Evolutionary conservation across 1,139 yeast species (phyloP).

Genomic region (Groenewaldozyma auringiensis): DNA sequence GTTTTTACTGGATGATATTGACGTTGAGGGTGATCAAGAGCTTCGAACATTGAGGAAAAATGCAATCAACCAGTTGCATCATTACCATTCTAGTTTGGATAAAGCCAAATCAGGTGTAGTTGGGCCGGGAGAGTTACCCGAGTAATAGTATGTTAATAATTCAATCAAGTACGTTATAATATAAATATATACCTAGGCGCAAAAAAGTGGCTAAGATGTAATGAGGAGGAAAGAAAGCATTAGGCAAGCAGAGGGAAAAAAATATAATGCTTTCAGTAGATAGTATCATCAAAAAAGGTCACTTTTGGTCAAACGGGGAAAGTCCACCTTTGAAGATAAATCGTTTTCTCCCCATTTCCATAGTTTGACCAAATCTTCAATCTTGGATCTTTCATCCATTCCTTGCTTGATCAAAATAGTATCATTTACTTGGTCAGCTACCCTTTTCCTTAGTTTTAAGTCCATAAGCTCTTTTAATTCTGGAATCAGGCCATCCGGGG

Average conservation of each 20-base stretch:
- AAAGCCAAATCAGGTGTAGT: slow-evolving; percentile 6
- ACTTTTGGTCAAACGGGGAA: slow-evolving; percentile 19
- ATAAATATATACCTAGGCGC: too few relatives aligned
- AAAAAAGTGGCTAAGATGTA: too few relatives aligned
- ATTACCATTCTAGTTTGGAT: slow-evolving; percentile 30
- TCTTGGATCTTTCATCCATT: slow-evolving; percentile 28
- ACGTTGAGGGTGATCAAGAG: slow-evolving; percentile 31
- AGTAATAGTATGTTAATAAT: too few relatives aligned
- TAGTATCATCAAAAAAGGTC: slow-evolving; percentile 15
- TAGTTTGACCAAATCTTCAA: slow-evolving; percentile 27
- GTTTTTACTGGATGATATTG: slow-evolving; percentile 35
- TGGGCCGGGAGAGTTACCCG: background rate
- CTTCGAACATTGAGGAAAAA: slow-evolving; percentile 31
- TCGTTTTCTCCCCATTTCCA: slow-evolving; percentile 32
- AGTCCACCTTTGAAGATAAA: slow-evolving; percentile 21
- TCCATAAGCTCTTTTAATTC: slow-evolving; percentile 30
- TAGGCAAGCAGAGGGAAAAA: background rate
- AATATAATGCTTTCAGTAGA: too few relatives aligned
- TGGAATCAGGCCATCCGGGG: slow-evolving; percentile 28
- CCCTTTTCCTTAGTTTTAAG: slow-evolving; percentile 27
- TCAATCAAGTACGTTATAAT: too few relatives aligned
- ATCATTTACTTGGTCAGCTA: slow-evolving; percentile 33
- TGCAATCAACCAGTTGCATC: slow-evolving; percentile 34
- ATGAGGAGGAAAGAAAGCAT: too few relatives aligned
- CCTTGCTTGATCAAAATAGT: slow-evolving; percentile 31